Conservation (phyloP, 108 stramenopile genomes). For the Seminavis robusta region DNA sequence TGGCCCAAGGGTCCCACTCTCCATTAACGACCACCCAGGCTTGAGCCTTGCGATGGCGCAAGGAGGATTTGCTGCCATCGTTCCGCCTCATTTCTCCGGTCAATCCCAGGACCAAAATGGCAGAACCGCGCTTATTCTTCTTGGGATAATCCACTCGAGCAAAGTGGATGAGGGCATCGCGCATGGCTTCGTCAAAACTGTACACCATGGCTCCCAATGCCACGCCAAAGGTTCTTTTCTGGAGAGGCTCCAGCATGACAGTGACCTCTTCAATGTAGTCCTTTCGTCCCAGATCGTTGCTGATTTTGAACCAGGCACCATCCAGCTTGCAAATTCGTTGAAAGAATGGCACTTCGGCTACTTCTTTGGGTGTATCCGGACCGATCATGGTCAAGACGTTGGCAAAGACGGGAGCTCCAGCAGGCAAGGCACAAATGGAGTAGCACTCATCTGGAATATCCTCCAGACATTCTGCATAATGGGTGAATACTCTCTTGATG, state of each 20-base stretch:
- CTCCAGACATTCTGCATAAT: neutral
- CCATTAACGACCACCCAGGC: neutral
- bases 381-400: slow-evolving; percentile 9
- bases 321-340: neutral
- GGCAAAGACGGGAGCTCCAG: slow-evolving; percentile 8
- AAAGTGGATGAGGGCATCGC: slow-evolving; percentile 8
- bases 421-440: slow-evolving; percentile 3
- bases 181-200: slow-evolving; percentile 6
- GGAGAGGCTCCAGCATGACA: slow-evolving; percentile 2
- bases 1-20: neutral
- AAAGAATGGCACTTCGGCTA: slow-evolving; percentile 2
- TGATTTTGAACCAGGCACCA: slow-evolving; percentile 9
- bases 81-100: slow-evolving; percentile 6
- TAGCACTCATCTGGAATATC: slow-evolving; percentile 7
- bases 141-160: slow-evolving; percentile 5
- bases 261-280: slow-evolving; percentile 10
- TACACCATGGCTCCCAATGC: slow-evolving; percentile 10
- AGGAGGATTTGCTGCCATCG: neutral
- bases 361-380: slow-evolving; percentile 1
- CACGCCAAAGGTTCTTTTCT: slow-evolving; percentile 1
- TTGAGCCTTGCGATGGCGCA: slow-evolving; percentile 9
- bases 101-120: neutral
- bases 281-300: slow-evolving; percentile 8
- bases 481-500: neutral
- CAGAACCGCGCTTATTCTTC: neutral